phyloP scores from a whole-genome alignment of 1,284 basidiomycete species.

The Gastroboletus turbinatus region DNA sequence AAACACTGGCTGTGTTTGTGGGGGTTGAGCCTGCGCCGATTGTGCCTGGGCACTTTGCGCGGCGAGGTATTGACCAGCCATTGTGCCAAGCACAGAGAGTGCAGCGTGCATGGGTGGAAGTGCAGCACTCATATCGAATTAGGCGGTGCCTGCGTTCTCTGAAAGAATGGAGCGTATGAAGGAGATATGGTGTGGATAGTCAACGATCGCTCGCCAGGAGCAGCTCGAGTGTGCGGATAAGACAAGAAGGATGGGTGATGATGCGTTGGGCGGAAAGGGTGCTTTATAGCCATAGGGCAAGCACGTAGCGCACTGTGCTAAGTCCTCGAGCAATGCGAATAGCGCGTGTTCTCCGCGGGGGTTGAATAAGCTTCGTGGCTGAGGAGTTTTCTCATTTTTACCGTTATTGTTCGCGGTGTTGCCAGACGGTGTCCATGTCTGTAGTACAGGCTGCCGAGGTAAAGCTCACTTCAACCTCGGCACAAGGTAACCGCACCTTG shows the following conservation, averaged over 20 bases:
- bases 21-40: constrained; percentile 26
- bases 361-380: constrained; percentile 16
- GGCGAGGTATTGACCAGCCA: constrained; percentile 49
- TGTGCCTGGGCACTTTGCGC: constrained; percentile 37
- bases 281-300: constrained; percentile 27
- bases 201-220: constrained; percentile 33
- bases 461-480: constrained; percentile 11
- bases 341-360: constrained; percentile 35
- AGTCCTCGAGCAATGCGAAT: constrained; percentile 25
- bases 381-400: constrained; percentile 4
- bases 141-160: constrained; percentile 3
- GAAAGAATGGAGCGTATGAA: constrained; percentile 10
- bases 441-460: constrained; percentile 20
- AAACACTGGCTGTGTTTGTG: constrained; percentile 22
- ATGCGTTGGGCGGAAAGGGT: constrained; percentile 1
- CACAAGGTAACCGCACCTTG: constrained; percentile 18
- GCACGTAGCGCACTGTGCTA: constrained; percentile 11
- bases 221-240: constrained; percentile 27
- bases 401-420: constrained; percentile 12
- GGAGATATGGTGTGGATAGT: constrained; percentile 2
- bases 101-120: constrained; percentile 48
- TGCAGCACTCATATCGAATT: constrained; percentile 37
- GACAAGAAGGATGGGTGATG: constrained; percentile 23
- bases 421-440: constrained; percentile 9
- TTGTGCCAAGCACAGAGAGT: constrained; percentile 50